Evolutionary conservation across 2,329 filamentous ascomycete species (phyloP), one percentile per base, ranked within the genome.

Genomic region (Monosporascus sp.): DNA sequence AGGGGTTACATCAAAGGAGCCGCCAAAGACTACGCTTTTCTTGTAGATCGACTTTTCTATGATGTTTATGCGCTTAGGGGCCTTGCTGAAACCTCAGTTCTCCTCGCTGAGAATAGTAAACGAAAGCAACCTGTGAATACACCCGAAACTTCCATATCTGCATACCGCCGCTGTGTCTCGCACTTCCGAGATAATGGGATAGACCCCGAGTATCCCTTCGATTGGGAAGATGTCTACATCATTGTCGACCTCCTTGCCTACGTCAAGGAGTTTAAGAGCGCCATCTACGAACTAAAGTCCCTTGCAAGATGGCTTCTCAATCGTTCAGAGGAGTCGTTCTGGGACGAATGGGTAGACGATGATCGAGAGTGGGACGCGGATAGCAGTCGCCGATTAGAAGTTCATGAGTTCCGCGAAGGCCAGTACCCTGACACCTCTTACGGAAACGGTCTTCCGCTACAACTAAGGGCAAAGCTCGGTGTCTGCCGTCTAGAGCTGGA

Each of bases 291-390:
- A 56, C 75, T 95, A 14, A 94, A 89, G 66, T 76, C 77, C 2
- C 70, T 96, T 17, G 82, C 88, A 22, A 80, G 95, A 52, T 96
- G 91, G 90, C 77, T 96, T 51, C 76, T 96, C 39, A 89, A 89
- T 8, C 84, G 94, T 48, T 74, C 78, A 37, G 74, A 80, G 5
- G 92, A 99, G 67, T 69, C 64, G 1, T 90, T 84, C 63, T 99
- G 94, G 94, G 87, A 95, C 53, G 67, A 78, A 8, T 77, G 80
- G 58, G 75, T 80, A 31, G 76, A 82, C 5, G 90, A 97, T 65
- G 91, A 96, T 67, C 81, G 91, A 52, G 94, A 99, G 71, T 99
- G 91, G 83, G 94, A 99, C 67, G 71, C 81, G 5, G 80, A 85
- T 45, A 83, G 90, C 63, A 76, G 79, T 20, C 85, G 94, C 55